Conservation (phyloP, 1,139 yeast species). For the Kodamaea ohmeri region DNA sequence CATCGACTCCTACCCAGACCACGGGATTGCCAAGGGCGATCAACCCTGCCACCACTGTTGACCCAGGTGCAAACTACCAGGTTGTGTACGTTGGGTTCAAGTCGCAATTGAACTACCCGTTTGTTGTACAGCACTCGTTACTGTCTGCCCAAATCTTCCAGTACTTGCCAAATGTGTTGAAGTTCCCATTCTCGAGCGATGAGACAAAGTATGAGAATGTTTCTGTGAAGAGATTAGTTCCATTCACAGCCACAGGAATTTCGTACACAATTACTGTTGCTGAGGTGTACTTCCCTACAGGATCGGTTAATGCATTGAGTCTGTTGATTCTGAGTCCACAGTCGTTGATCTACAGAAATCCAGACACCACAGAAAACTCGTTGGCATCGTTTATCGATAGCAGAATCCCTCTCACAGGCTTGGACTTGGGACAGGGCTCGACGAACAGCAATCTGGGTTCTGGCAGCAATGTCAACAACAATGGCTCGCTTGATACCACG, state of each 20-base stretch:
- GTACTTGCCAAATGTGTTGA: slow-evolving; percentile 58
- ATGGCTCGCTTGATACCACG: slow-evolving; percentile 44
- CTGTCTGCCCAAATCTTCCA: slow-evolving; percentile 77
- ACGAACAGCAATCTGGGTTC: slow-evolving; percentile 17
- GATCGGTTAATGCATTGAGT: slow-evolving; percentile 44
- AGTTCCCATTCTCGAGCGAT: slow-evolving; percentile 46
- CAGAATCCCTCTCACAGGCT: slow-evolving; percentile 59
- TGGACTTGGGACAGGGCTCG: slow-evolving; percentile 27
- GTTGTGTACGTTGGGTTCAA: slow-evolving; percentile 71
- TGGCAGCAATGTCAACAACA: slow-evolving; percentile 16
- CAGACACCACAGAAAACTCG: slow-evolving; percentile 43
- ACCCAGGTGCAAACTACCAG: slow-evolving; percentile 50
- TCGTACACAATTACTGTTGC: slow-evolving; percentile 71
- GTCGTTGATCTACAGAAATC: slow-evolving; percentile 52
- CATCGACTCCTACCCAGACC: slow-evolving; percentile 34
- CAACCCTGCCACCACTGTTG: slow-evolving; percentile 46
- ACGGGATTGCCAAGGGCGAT: slow-evolving; percentile 69
- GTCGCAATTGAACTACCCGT: slow-evolving; percentile 64
- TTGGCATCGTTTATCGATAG: slow-evolving; percentile 61
- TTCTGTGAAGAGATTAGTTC: slow-evolving; percentile 60
- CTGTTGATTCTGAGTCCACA: slow-evolving; percentile 38
- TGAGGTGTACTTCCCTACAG: slow-evolving; percentile 67
- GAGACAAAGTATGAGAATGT: slow-evolving; percentile 33
- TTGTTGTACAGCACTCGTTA: slow-evolving; percentile 62
- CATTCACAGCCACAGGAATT: slow-evolving; percentile 52